A percentile compares a stretch with the other conserved stretches of the same genome.
Evolutionary conservation across 1,284 basidiomycete species (phyloP).

Genomic region (Papiliotrema laurentii): DNA sequence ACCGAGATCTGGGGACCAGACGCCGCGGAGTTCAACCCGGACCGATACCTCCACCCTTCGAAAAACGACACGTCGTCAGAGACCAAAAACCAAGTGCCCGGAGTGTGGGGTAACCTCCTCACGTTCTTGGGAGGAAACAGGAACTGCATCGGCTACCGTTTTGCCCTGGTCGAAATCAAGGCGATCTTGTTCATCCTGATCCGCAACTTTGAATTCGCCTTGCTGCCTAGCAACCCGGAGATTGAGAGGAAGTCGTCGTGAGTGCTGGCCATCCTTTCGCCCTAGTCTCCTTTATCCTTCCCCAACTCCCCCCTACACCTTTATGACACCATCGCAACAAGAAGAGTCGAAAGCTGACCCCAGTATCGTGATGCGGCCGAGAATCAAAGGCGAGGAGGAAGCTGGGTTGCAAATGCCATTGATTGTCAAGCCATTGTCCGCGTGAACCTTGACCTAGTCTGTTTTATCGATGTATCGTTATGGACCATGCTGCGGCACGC

Average conservation of each 20-base stretch:
- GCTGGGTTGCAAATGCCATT: conserved; percentile 45
- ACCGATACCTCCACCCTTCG: conserved; percentile 20
- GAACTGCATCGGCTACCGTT: conserved; percentile 67
- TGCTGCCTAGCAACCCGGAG: conserved; percentile 43
- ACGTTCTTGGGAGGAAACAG: conserved; percentile 65
- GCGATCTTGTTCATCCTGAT: conserved; percentile 58
- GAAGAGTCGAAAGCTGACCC: background rate
- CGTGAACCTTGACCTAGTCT: too few relatives aligned
- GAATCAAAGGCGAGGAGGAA: conserved; percentile 38
- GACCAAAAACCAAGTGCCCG: conserved; percentile 53
- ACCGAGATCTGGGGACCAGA: conserved; percentile 64
- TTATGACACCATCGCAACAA: too few relatives aligned
- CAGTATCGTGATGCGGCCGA: conserved; percentile 45
- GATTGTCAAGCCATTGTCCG: conserved; percentile 27
- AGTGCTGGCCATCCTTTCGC: conserved; percentile 10
- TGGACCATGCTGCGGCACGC: too few relatives aligned
- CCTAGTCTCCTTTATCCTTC: too few relatives aligned
- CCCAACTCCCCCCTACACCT: too few relatives aligned
- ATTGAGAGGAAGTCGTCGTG: conserved; percentile 34
- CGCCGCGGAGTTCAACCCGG: conserved; percentile 57
- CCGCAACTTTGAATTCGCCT: conserved; percentile 56
- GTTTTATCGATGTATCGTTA: too few relatives aligned
- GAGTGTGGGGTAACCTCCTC: conserved; percentile 60
- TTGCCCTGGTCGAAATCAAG: conserved; percentile 65
- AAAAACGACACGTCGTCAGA: conserved; percentile 45